Evolutionary conservation across 2,329 filamentous ascomycete genomes (phyloP).

Genomic region (Aspergillus ruber): DNA sequence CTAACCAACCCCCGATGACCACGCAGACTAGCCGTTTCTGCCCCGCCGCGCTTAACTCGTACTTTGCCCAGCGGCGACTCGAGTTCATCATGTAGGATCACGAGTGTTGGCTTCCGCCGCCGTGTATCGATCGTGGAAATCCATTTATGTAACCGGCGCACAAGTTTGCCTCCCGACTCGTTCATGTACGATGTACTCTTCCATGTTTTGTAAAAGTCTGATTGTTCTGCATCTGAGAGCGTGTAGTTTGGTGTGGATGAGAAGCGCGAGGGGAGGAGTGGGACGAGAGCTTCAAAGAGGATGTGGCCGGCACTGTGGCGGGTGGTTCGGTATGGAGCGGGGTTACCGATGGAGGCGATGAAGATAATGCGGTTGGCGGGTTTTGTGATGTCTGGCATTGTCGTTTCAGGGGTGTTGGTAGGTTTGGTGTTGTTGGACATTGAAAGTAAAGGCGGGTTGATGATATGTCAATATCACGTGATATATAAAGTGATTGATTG

Average conservation of each 20-base stretch:
- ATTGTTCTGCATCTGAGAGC: constrained; percentile 19
- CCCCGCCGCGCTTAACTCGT: constrained; percentile 55
- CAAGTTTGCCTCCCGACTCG: constrained; percentile 65
- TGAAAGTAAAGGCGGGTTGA: background rate
- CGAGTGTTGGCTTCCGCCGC: constrained; percentile 43
- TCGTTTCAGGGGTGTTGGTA: background rate
- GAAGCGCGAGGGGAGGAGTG: constrained; percentile 40
- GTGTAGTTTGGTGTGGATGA: constrained; percentile 40
- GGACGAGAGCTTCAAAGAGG: constrained; percentile 58
- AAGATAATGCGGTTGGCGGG: constrained; percentile 49
- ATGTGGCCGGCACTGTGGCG: constrained; percentile 85
- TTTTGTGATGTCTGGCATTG: constrained; percentile 4
- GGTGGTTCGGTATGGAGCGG: constrained; percentile 63
- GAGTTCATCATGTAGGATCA: constrained; percentile 85
- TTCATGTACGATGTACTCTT: constrained; percentile 82
- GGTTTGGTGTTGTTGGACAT: background rate
- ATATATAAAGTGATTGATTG: no score
- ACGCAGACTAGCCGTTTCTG: constrained; percentile 49
- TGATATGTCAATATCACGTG: no score
- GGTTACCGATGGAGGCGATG: constrained; percentile 83
- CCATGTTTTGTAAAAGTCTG: constrained; percentile 41
- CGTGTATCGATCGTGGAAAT: constrained; percentile 8
- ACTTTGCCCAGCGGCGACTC: constrained; percentile 66
- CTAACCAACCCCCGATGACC: constrained; percentile 74
- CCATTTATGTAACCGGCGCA: constrained; percentile 54